Evolutionary conservation across 768 basidiomycete genomes (phyloP).

Genomic region (Lentinula guzmanii): DNA sequence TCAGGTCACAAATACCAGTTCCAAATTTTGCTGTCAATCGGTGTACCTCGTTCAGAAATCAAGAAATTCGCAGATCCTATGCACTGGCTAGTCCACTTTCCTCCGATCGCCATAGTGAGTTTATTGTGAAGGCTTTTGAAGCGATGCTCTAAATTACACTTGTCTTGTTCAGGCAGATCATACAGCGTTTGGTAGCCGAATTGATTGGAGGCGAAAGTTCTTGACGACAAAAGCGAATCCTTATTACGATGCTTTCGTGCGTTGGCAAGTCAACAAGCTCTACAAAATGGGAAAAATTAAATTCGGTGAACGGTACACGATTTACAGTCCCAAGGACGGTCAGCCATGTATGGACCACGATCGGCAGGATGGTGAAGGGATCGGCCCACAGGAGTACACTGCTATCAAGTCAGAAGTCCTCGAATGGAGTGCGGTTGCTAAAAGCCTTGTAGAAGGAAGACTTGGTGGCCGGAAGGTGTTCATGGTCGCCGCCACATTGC

Average conservation of each 20-base stretch:
- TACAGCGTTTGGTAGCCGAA: constrained; percentile 83
- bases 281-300: constrained; percentile 87
- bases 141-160: background rate
- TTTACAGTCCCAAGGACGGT: constrained; percentile 97
- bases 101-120: constrained; percentile 85
- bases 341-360: constrained; percentile 99
- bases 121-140: background rate
- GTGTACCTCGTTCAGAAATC: constrained; percentile 82
- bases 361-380: constrained; percentile 88
- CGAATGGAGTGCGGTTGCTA: constrained; percentile 72
- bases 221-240: constrained; percentile 94
- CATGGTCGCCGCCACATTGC: constrained; percentile 92
- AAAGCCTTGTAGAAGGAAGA: constrained; percentile 56
- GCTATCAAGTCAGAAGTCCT: constrained; percentile 91
- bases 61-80: constrained; percentile 96
- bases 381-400: constrained; percentile 95
- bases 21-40: constrained; percentile 96
- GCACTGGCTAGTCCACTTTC: constrained; percentile 92
- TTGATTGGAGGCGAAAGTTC: constrained; percentile 96
- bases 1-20: constrained; percentile 96
- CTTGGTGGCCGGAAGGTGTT: constrained; percentile 78
- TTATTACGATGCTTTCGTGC: constrained; percentile 94
- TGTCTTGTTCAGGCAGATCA: constrained; percentile 49
- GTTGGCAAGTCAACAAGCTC: constrained; percentile 97
- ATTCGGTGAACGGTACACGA: constrained; percentile 96